Evolutionary conservation across 305 asterid species (phyloP).

Genomic region (Solanum hybrid): DNA sequence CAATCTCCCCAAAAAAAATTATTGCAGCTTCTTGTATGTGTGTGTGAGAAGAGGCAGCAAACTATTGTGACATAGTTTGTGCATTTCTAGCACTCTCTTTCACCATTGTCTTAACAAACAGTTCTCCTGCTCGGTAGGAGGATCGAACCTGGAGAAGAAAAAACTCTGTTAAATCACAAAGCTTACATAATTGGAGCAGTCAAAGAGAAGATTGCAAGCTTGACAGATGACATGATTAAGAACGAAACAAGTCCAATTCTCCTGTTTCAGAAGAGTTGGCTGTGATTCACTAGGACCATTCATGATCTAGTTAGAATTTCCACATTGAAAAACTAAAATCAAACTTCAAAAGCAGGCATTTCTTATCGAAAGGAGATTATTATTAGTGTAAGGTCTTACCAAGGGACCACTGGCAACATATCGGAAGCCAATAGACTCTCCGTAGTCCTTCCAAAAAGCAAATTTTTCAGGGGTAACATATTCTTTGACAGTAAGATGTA

Average conservation of each 20-base stretch:
- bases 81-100: conserved; percentile 41
- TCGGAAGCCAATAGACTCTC: conserved; percentile 91
- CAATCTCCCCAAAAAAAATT: background rate
- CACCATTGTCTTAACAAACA: conserved; percentile 84
- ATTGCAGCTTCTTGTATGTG: background rate
- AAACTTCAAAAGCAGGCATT: background rate
- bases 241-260: background rate
- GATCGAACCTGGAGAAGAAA: conserved; percentile 68
- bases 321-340: background rate
- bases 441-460: conserved; percentile 86
- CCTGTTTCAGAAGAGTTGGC: background rate
- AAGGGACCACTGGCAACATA: conserved; percentile 97
- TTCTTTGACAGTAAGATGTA: conserved; percentile 93
- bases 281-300: background rate
- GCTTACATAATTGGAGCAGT: background rate
- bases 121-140: conserved; percentile 96
- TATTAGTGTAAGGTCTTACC: conserved; percentile 31
- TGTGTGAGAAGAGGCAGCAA: background rate
- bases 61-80: background rate
- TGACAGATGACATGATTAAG: background rate
- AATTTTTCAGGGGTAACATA: conserved; percentile 83
- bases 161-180: background rate
- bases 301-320: background rate
- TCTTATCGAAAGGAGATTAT: background rate
- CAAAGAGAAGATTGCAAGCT: background rate